Base-by-base conservation (phyloP, 257 asterid species). In the Nemophila menziesii region DNA sequence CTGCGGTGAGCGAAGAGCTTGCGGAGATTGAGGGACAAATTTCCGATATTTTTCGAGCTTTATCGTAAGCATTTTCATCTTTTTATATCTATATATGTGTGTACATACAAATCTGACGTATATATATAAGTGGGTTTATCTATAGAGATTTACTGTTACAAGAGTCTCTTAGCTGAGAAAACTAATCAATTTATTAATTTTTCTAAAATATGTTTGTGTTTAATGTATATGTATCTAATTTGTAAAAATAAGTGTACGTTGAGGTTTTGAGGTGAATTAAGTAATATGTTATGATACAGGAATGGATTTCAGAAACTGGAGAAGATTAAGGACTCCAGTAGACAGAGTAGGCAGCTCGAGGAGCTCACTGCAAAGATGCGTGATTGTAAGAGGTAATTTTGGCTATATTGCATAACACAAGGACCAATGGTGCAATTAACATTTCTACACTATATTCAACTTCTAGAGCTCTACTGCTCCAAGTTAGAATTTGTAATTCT, bases 281-380 rank as follows among this genome's bases (percentile, higher is more conserved):
- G n/a, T 11, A 20, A 15, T 39, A 8, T 7, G 27, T 49, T 43
- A 6, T 52, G 41, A 11, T 69, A 52, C 63, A 90, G 98, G 63
- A 90, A 85, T 84, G 98, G 96, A 22, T 90, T 90, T 57, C 98
- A 90, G 73, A 90, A 90, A 58, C 51, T 90, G 89, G 98, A 90
- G 65, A 90, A 85, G 54, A 74, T 90, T 55, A 90, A 84, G 70
- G 98, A 90, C 53, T 49, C 94, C 57, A 90, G 58, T 62, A 71
- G 98, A 67, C 87, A 63, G 75, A 85, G 92, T 68, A 66, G 94
- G 73, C 93, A 80, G 71, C 68, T 90, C 77, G 98, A 90, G 76
- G 98, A 90, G 75, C 93, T 81, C 52, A 81, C 98, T 0, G 96
- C 54, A 17, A 85, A 90, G 78, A 81, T 90, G 98, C 93, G 96